Evolutionary conservation across 768 basidiomycete genomes (phyloP), one percentile per base, ranked within the genome.

Genomic region (Trametes gibbosa): DNA sequence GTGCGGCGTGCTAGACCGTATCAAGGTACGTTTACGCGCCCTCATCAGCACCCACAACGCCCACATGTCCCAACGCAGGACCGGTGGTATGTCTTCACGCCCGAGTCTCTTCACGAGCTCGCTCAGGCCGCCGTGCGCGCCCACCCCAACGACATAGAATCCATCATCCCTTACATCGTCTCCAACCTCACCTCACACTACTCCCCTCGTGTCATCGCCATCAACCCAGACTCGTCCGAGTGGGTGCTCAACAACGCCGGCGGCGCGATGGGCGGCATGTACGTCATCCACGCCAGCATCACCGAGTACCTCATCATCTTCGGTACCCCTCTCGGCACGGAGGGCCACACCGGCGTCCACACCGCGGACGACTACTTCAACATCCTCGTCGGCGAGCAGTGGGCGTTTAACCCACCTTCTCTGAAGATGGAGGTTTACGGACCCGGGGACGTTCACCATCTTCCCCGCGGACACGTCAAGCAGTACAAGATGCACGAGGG

Each of bases 401-500:
- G 93, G 87, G 96, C 95, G 0, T 97, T 93, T 72, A 70, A 54
- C 24, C 87, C 96, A 0, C 95, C 95, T 27, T 79, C 80, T 5
- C 76, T 98, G 24, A 85, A 88, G 66, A 90, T 84, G 83, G 94
- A 98, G 82, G 76, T 83, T 21, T 99, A 99, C 72, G 74, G 77
- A 5, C 76, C 94, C 0, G 97, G 97, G 2, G 85, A 82, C 53
- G 89, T 97, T 2, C 92, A 99, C 72, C 80, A 88, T 69, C 77
- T 98, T 56, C 86, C 80, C 10, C 78, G 96, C 39, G 94, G 94
- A 5, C 81, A 83, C 2, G 88, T 85, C 56, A 98, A 97, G 78
- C 97, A 99, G 74, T 98, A 98, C 76, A 96, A 95, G 73, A 95
- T 98, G 90, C 92, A 92, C 68, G 84, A 95, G 59, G 95, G 93